Evolutionary conservation across 2,329 filamentous ascomycete genomes (phyloP), one percentile per base, ranked within the genome.

Genomic region (Penicillium concentricum): DNA sequence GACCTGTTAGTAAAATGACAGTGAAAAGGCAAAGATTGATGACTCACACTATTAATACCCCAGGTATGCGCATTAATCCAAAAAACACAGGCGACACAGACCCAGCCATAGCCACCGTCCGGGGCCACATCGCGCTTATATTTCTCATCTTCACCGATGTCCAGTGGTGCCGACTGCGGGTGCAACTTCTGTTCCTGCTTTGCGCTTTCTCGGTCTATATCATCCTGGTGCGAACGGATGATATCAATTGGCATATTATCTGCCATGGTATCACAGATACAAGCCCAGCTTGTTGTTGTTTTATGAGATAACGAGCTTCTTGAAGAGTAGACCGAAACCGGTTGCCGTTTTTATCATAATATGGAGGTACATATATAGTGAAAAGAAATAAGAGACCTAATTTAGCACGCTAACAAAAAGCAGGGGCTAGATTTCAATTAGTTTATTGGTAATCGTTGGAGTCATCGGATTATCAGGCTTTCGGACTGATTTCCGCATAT

Each of bases 31-130:
- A 18, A 41, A 50, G 42, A 41, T 42, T n/a, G 16, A 28, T 48
- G 20, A 64, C 81, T 55, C 62, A 84, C 82, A 54, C 82, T 85
- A 69, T 91, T 91, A 59, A 91, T 76, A 8, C 88, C 88, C 88
- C 88, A 91, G 1, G 88, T 90, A 68, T 91, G 87, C 8, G 81
- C 84, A 67, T 89, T 89, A 56, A 89, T 81, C 59, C 84, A 71
- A 49, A 81, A 79, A 59, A 81, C 76, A 38, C 78, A 79, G 3
- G 76, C 65, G n/a, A 84, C 81, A 52, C 85, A 84, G 22, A 85
- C 79, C 84, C 84, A 87, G 58, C 84, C 84, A 73, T 85, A 86
- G 22, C 84, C 84, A 39, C 84, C 84, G 63, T 86, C 82, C 38
- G 77, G 77, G 32, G 74, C 72, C 5, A 72, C 62, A 54, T 76